Evolutionary conservation across 2,329 filamentous ascomycete species (phyloP).

Genomic region (Pezizomycotina sp.): DNA sequence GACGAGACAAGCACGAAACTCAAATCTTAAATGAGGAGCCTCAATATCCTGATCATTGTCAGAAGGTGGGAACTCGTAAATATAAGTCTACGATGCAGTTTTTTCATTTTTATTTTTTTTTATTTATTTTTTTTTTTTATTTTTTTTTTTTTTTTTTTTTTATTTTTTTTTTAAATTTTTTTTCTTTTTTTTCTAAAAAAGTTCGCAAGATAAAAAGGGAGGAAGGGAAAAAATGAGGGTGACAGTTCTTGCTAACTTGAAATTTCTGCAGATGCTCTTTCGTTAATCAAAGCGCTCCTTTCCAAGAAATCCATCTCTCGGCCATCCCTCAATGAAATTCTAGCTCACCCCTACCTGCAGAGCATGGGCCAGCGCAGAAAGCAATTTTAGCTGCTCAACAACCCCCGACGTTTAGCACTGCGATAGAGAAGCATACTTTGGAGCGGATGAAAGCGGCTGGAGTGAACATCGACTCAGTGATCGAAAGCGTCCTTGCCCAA

Average conservation of each 20-base stretch:
- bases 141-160: no score
- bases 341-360: slow-evolving; percentile 76
- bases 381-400: slow-evolving; percentile 71
- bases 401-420: slow-evolving; percentile 65
- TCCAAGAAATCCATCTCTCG: slow-evolving; percentile 78
- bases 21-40: slow-evolving; percentile 77
- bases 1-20: slow-evolving; percentile 74
- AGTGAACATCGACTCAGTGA: slow-evolving; percentile 83
- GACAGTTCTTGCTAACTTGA: slow-evolving; percentile 1
- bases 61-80: slow-evolving; percentile 22
- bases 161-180: no score
- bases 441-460: slow-evolving; percentile 86
- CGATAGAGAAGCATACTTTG: slow-evolving; percentile 76
- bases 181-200: no score
- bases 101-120: slow-evolving; percentile 2
- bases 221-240: no score
- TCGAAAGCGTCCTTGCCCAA: slow-evolving; percentile 82
- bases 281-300: slow-evolving; percentile 61
- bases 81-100: neutral
- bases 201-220: no score
- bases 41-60: slow-evolving; percentile 66
- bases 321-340: slow-evolving; percentile 66
- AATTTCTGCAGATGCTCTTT: slow-evolving; percentile 45
- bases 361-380: slow-evolving; percentile 75
- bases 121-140: no score